Evolutionary conservation across 805 yeast genomes (phyloP).

Genomic region (Lachancea lanzarotensis): DNA sequence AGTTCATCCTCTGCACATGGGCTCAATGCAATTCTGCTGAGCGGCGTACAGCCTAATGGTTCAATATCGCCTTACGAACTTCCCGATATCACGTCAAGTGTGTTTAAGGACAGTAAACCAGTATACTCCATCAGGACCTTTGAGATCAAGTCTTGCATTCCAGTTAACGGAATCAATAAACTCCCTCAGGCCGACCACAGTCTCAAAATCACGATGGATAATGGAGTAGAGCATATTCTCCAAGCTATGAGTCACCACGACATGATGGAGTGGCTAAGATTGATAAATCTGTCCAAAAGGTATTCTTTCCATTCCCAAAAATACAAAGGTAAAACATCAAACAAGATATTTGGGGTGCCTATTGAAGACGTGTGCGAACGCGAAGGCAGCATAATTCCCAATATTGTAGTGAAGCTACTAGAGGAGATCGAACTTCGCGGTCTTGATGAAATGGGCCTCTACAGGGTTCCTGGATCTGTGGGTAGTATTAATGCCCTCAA

Average conservation of each 20-base stretch:
- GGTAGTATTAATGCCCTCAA: conserved; percentile 50
- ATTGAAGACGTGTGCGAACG: conserved; percentile 66
- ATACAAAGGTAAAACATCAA: conserved; percentile 35
- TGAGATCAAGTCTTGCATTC: conserved; percentile 34
- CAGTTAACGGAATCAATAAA: conserved; percentile 32
- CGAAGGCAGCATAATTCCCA: conserved; percentile 58
- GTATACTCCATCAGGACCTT: conserved; percentile 39
- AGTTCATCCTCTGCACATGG: conserved; percentile 27
- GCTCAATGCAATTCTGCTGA: conserved; percentile 27
- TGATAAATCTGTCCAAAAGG: conserved; percentile 36
- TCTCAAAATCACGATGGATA: conserved; percentile 39
- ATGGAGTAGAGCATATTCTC: conserved; percentile 51
- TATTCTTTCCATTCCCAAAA: conserved; percentile 38
- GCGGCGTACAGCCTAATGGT: conserved; percentile 35
- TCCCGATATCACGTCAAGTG: conserved; percentile 46
- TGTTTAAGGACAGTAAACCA: conserved; percentile 45
- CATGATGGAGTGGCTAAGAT: conserved; percentile 66
- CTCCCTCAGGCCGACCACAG: conserved; percentile 18
- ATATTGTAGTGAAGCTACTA: conserved; percentile 56
- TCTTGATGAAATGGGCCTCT: conserved; percentile 82
- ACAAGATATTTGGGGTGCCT: conserved; percentile 81
- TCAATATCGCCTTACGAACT: conserved; percentile 43
- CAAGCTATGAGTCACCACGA: conserved; percentile 61
- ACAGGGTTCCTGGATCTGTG: conserved; percentile 64
- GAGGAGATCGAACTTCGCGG: conserved; percentile 82